Evolutionary conservation across 441 rosid species (phyloP).

Genomic region (Jatropha podagrica): DNA sequence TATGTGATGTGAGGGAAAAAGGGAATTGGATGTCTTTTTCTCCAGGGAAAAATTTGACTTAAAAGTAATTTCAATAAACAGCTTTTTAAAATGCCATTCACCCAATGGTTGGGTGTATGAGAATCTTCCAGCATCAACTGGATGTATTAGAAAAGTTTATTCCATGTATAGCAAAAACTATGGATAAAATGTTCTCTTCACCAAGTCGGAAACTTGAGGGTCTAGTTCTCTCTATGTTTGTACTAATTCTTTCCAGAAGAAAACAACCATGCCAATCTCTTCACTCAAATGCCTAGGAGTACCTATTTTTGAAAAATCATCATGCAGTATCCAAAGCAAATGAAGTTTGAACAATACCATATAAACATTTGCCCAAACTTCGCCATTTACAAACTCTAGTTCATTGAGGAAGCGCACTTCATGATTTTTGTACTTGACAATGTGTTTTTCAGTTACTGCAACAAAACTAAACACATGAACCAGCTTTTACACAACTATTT

Average conservation of each 20-base stretch:
- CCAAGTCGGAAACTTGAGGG: neutral
- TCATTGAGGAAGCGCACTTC: conserved; percentile 79
- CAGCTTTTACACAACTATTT: neutral
- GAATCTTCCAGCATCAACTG: neutral
- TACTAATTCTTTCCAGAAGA: neutral
- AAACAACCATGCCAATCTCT: neutral
- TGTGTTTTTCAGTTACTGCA: conserved; percentile 59
- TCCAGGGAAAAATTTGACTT: too few relatives aligned
- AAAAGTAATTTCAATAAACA: too few relatives aligned
- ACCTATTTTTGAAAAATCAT: neutral
- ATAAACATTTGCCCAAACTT: conserved; percentile 96
- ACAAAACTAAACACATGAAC: conserved; percentile 14
- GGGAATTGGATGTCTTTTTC: too few relatives aligned
- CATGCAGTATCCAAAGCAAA: neutral
- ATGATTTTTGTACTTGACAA: conserved; percentile 52
- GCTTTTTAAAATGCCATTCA: too few relatives aligned
- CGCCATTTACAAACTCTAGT: conserved; percentile 80
- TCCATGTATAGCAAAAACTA: neutral
- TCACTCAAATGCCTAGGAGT: neutral
- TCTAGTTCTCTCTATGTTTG: neutral
- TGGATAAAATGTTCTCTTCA: neutral
- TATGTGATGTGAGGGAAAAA: too few relatives aligned
- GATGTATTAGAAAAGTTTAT: neutral
- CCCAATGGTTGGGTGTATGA: too few relatives aligned
- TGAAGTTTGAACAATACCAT: conserved; percentile 47